A percentile compares a stretch with the other conserved stretches of the same genome.
Conservation (phyloP, 2,329 filamentous ascomycete genomes). For the Seiridium cupressi region DNA sequence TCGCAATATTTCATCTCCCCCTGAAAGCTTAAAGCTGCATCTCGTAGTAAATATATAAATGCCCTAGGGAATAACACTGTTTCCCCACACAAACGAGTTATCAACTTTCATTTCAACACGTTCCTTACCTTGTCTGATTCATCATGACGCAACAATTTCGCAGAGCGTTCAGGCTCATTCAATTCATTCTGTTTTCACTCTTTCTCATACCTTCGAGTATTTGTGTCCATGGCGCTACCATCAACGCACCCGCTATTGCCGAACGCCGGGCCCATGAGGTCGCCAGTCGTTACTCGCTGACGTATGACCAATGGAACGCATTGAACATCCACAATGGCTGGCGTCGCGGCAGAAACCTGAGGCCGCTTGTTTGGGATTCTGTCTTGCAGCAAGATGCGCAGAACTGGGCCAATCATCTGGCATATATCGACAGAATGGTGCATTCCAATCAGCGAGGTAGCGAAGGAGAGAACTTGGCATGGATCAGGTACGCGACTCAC, state of each 20-base stretch:
- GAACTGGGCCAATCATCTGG: neutral
- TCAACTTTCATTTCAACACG: neutral
- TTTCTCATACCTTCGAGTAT: neutral
- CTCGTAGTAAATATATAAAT: neutral
- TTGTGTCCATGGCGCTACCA: neutral
- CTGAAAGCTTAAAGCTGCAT: neutral
- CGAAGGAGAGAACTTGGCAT: neutral
- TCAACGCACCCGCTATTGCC: neutral
- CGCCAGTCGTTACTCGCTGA: neutral
- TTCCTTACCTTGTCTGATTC: neutral
- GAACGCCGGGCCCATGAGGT: neutral
- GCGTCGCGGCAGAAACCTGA: neutral
- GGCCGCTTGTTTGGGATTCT: neutral
- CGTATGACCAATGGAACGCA: neutral
- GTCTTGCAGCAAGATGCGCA: neutral
- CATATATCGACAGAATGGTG: neutral
- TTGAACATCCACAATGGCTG: neutral
- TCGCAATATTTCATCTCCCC: neutral
- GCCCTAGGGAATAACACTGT: neutral
- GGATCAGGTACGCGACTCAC: neutral
- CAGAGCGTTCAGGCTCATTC: neutral
- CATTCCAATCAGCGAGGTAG: neutral
- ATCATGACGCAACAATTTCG: neutral
- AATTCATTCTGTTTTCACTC: neutral
- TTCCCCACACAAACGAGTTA: neutral